Conservation (phyloP, 1,284 basidiomycete genomes). For the Malassezia restricta region DNA sequence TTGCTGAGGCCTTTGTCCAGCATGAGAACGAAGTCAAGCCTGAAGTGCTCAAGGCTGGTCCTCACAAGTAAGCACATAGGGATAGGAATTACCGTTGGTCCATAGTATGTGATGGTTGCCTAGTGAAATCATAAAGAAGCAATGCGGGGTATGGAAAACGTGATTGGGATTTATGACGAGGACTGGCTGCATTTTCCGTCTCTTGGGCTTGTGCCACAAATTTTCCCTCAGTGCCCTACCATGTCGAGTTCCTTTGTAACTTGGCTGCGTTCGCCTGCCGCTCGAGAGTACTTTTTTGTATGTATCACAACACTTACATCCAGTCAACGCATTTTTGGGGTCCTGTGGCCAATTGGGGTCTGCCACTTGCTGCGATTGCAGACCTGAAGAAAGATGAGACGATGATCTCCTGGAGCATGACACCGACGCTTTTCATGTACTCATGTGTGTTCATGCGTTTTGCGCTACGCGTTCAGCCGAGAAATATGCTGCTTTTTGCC, state of each 20-base stretch:
- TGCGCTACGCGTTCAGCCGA: constrained; percentile 41
- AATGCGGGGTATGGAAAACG: too few relatives aligned
- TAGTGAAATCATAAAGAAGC: too few relatives aligned
- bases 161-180: too few relatives aligned
- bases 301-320: constrained; percentile 9
- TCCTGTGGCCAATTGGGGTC: constrained; percentile 44
- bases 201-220: too few relatives aligned
- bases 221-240: not conserved
- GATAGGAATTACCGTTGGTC: not conserved
- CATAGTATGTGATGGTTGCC: too few relatives aligned
- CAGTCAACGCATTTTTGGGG: constrained; percentile 45
- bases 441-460: constrained; percentile 43
- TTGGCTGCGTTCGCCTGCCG: constrained; percentile 42
- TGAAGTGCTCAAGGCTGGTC: constrained; percentile 38
- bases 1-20: constrained; percentile 42
- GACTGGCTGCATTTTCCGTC: too few relatives aligned
- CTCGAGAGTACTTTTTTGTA: constrained; percentile 43
- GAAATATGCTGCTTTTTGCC: constrained; percentile 43
- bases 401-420: constrained; percentile 43
- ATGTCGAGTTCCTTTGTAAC: constrained; percentile 27
- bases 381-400: constrained; percentile 42
- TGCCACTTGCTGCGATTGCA: constrained; percentile 42
- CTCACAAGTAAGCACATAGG: constrained; percentile 12
- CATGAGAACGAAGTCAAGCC: constrained; percentile 37
- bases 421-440: constrained; percentile 33